A percentile compares a stretch with the other conserved stretches of the same genome.
phyloP scores from a whole-genome alignment of 352 stramenopile species.

The Pythium scleroteichum region DNA sequence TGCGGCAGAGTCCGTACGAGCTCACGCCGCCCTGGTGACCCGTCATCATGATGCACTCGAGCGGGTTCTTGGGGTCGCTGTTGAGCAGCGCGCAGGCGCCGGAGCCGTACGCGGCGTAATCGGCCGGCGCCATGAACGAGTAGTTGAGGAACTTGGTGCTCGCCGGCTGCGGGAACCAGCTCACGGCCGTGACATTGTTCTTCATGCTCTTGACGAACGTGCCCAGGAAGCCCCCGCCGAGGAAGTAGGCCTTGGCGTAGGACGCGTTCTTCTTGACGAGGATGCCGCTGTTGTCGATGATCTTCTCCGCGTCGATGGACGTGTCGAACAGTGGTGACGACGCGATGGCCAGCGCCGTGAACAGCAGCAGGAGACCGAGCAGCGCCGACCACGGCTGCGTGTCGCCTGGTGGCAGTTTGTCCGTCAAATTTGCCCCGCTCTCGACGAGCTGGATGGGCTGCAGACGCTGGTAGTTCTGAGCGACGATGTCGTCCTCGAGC shows the following conservation, averaged over 20 bases:
- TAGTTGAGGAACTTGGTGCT: conserved; percentile 38
- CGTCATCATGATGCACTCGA: conserved; percentile 44
- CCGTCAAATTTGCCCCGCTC: not conserved
- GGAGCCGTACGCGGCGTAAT: conserved; percentile 19
- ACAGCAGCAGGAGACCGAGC: conserved; percentile 34
- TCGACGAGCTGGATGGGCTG: conserved; percentile 7
- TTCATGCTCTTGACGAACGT: conserved; percentile 28
- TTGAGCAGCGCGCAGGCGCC: conserved; percentile 30
- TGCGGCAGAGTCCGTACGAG: conserved; percentile 37
- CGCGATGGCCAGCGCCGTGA: conserved; percentile 33
- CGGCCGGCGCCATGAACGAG: conserved; percentile 24
- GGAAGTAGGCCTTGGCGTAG: conserved; percentile 36
- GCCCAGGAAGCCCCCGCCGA: conserved; percentile 31
- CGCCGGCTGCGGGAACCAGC: conserved; percentile 37
- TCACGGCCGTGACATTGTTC: conserved; percentile 27
- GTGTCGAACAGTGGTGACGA: conserved; percentile 34
- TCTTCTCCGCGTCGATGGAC: conserved; percentile 36
- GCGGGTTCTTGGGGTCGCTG: conserved; percentile 11
- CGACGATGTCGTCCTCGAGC: conserved; percentile 10
- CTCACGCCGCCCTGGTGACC: conserved; percentile 39
- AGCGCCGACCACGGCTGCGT: not conserved
- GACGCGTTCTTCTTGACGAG: conserved; percentile 41
- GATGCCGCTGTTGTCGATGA: conserved; percentile 31
- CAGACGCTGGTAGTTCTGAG: conserved; percentile 7
- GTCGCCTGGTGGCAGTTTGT: conserved; percentile 5